Conservation (phyloP, 306 rosid species). For the Mucuna pruriens region DNA sequence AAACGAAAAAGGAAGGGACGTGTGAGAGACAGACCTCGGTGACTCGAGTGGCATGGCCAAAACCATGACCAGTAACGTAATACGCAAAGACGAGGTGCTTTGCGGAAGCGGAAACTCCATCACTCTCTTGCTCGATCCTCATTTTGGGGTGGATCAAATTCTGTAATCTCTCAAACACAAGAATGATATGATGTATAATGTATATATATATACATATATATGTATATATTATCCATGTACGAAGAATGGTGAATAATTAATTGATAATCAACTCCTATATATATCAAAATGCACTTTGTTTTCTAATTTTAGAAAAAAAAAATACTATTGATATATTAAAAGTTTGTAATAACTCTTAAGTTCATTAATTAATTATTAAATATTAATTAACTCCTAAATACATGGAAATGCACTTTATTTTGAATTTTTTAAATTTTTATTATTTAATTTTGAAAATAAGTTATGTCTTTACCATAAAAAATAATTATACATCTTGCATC, state of each 20-base stretch:
- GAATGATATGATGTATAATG: background rate
- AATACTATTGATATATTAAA: no score
- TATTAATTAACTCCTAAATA: no score
- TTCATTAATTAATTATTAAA: no score
- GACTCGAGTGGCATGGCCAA: slow-evolving; percentile 96
- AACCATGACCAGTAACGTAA: slow-evolving; percentile 95
- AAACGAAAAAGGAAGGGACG: background rate
- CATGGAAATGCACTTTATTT: no score
- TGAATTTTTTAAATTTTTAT: no score
- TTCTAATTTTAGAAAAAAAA: no score
- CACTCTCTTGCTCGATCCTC: slow-evolving; percentile 73
- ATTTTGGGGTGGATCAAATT: slow-evolving; percentile 35
- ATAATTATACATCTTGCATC: no score
- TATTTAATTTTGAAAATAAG: no score
- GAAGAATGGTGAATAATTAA: background rate
- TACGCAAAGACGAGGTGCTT: slow-evolving; percentile 88
- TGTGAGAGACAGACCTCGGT: slow-evolving; percentile 60
- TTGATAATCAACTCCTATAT: background rate
- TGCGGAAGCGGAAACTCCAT: slow-evolving; percentile 76
- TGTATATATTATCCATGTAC: background rate
- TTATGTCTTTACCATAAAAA: no score
- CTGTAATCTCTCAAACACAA: background rate
- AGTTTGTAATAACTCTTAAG: no score
- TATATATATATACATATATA: no score
- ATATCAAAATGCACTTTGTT: background rate